Percentiles rank a stretch among this genome's conserved stretches.
Conservation (phyloP, 2,329 filamentous ascomycete genomes). For the Fusarium burgessii region DNA sequence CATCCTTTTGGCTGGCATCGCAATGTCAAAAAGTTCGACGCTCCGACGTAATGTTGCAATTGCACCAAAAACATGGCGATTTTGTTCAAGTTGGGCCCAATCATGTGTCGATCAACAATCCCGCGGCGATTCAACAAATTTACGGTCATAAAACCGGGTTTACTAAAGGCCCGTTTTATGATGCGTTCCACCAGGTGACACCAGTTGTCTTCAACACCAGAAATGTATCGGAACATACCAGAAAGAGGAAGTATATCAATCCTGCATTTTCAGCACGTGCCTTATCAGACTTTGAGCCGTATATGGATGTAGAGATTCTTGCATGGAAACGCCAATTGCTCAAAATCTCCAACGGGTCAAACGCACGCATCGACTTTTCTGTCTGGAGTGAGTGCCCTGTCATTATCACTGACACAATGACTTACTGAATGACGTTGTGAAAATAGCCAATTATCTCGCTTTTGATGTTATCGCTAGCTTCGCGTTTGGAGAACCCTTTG, state of each 20-base stretch:
- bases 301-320: background rate
- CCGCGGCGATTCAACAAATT: background rate
- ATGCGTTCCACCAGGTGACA: background rate
- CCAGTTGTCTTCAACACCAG: background rate
- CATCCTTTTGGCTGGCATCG: background rate
- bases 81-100: background rate
- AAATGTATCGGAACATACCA: background rate
- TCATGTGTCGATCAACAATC: background rate
- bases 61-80: background rate
- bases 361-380: background rate
- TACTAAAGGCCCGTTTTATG: background rate
- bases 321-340: background rate
- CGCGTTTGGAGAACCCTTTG: background rate
- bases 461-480: background rate
- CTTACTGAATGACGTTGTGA: rapidly evolving
- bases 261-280: background rate
- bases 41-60: background rate
- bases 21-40: background rate
- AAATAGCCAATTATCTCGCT: background rate
- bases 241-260: background rate
- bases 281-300: background rate
- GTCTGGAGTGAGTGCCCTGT: background rate
- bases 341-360: background rate
- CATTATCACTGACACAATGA: rapidly evolving
- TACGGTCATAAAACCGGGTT: background rate